A percentile compares a stretch with the other conserved stretches of the same genome.
phyloP scores from a whole-genome alignment of 805 yeast species.

The Sugiyamaella valdiviana region DNA sequence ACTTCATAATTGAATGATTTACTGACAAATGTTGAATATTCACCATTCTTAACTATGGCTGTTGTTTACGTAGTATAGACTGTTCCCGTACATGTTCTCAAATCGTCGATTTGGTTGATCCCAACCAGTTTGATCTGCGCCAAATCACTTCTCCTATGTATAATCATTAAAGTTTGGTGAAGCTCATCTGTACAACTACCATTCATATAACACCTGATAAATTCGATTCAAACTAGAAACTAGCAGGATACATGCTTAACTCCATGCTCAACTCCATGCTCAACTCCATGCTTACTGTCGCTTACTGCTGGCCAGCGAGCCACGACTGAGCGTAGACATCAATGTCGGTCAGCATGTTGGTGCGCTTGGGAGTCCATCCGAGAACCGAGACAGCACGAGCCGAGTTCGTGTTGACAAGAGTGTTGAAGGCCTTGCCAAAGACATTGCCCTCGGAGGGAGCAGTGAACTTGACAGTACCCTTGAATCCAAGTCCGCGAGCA shows the following conservation, averaged over 20 bases:
- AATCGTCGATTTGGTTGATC: no score
- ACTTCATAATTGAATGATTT: no score
- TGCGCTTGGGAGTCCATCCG: slow-evolving; percentile 1
- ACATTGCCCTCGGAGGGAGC: slow-evolving; percentile 1
- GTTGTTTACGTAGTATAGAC: no score
- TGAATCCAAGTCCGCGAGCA: slow-evolving; percentile 7
- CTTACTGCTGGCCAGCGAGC: background rate
- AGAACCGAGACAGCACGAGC: background rate
- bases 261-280: background rate
- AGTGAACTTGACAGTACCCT: slow-evolving; percentile 4
- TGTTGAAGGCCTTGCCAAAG: slow-evolving; percentile 8
- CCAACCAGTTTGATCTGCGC: no score
- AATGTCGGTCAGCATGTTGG: slow-evolving; percentile 7
- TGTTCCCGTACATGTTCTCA: no score
- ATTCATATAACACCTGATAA: background rate
- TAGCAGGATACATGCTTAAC: no score
- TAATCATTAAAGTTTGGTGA: no score
- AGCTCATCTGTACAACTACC: background rate
- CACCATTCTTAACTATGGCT: no score
- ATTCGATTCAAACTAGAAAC: no score
- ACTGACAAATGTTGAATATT: no score
- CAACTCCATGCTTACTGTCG: background rate
- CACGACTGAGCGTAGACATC: slow-evolving; percentile 8
- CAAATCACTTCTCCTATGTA: no score
- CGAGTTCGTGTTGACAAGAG: slow-evolving; percentile 1